phyloP scores from a whole-genome alignment of 2,329 filamentous ascomycete species.

The Venturia oleaginea region DNA sequence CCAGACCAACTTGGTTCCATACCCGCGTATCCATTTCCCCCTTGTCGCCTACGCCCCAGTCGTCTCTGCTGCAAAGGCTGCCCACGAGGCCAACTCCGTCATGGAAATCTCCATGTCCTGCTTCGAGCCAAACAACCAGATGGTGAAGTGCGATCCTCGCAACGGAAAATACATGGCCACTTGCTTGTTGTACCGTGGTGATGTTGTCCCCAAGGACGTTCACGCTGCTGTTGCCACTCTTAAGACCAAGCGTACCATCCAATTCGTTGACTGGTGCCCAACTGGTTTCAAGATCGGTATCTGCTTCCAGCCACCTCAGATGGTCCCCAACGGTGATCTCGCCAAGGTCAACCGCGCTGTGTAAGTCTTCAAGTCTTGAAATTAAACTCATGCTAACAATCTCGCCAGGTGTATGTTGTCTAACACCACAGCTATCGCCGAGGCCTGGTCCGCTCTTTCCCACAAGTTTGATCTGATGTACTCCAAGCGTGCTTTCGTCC shows the following conservation, averaged over 20 bases:
- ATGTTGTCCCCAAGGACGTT: slow-evolving; percentile 93
- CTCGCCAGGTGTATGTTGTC: slow-evolving; percentile 79
- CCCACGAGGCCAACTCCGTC: slow-evolving; percentile 96
- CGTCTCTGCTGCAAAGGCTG: slow-evolving; percentile 88
- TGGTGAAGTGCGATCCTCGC: slow-evolving; percentile 98
- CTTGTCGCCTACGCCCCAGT: slow-evolving; percentile 94
- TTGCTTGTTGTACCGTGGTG: slow-evolving; percentile 94
- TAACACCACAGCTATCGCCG: slow-evolving; percentile 97
- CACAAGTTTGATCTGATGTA: slow-evolving; percentile 99
- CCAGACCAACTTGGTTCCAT: slow-evolving; percentile 99
- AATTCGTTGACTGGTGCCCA: slow-evolving; percentile 99
- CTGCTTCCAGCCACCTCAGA: slow-evolving; percentile 96
- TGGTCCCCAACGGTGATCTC: slow-evolving; percentile 92
- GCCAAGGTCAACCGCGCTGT: slow-evolving; percentile 98
- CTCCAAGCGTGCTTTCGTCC: slow-evolving; percentile 99
- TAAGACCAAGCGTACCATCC: slow-evolving; percentile 98
- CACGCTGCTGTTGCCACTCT: slow-evolving; percentile 87
- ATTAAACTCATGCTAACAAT: slow-evolving; percentile 8
- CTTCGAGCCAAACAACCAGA: slow-evolving; percentile 99
- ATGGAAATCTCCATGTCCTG: slow-evolving; percentile 98
- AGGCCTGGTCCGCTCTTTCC: slow-evolving; percentile 93
- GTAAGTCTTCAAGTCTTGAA: slow-evolving; percentile 47
- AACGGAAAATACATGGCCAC: slow-evolving; percentile 99
- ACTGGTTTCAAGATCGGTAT: slow-evolving; percentile 99
- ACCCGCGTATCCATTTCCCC: slow-evolving; percentile 98